Conservation (phyloP, 768 basidiomycete genomes). For the Hypholoma sublateritium region DNA sequence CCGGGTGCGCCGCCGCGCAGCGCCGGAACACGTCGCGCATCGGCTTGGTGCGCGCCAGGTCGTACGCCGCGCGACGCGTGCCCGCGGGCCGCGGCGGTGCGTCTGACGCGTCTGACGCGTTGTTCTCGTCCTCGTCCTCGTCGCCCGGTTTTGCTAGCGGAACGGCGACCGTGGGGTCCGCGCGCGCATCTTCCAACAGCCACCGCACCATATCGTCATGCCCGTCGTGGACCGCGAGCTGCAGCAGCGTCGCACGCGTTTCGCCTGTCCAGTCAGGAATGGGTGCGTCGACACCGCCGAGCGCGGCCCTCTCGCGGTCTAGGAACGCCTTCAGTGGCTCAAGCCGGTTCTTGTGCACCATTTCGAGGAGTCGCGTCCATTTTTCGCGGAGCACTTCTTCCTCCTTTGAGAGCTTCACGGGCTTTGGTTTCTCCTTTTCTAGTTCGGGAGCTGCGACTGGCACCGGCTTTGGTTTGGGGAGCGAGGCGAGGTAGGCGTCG, state of each 20-base stretch:
- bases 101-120: constrained; percentile 14
- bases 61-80: constrained; percentile 74
- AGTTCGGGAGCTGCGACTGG: constrained; percentile 38
- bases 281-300: constrained; percentile 59
- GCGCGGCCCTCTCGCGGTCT: constrained; percentile 61
- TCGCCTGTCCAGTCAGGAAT: constrained; percentile 76
- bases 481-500: constrained; percentile 84
- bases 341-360: constrained; percentile 82
- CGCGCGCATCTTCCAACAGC: constrained; percentile 73
- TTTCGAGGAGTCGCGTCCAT: constrained; percentile 84
- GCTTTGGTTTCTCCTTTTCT: constrained; percentile 45
- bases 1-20: constrained; percentile 75
- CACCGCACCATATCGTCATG: constrained; percentile 77
- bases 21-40: constrained; percentile 89
- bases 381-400: constrained; percentile 79
- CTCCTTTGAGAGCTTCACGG: constrained; percentile 70
- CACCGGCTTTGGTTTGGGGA: constrained; percentile 73
- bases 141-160: constrained; percentile 32
- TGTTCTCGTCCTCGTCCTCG: constrained; percentile 26
- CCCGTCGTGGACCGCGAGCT: constrained; percentile 68
- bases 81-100: constrained; percentile 16
- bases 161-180: constrained; percentile 79
- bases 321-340: constrained; percentile 82
- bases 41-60: constrained; percentile 69
- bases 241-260: constrained; percentile 66